Evolutionary conservation across 768 basidiomycete species (phyloP), one percentile per base, ranked within the genome.

Genomic region (Daedaleopsis sinensis): DNA sequence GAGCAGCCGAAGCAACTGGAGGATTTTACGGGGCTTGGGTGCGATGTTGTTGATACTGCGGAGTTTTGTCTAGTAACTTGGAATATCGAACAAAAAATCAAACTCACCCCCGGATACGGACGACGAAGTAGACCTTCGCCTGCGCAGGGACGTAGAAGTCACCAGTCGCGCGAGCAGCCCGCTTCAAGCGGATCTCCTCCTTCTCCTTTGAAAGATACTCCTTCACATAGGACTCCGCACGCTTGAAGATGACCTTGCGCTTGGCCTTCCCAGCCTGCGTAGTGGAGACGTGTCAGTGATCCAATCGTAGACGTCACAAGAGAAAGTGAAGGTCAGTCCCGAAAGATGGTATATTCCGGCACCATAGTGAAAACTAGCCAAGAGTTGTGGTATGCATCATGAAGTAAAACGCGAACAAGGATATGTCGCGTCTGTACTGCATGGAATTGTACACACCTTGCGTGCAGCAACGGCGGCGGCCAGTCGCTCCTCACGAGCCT

Each of bases 121-220:
- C 80, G 68, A 99, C 96, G 68, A 99, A 98, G 85, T 91, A 96
- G 49, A 99, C 89, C 81, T 98, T 99, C 66, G 96, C 83, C 77
- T 99, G 90, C 65, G 94, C 95, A 57, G 94, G 89, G 63, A 99
- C 97, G 76, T 98, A 98, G 82, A 95, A 98, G 79, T 98, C 94
- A 62, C 95, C 95, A 57, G 93, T 82, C 69, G 88, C 79, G 74
- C 95, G 89, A 64, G 96, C 96, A 73, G 86, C 91, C 60, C 97
- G 88, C 84, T 93, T 95, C 77, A 98, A 80, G 65, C 95, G 89
- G 74, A 98, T 86, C 81, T 98, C 94, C 81, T 98, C 97, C 81
- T 86, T 88, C 87, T 99, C 97, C 80, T 89, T 89, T 64, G 82
- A 65, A 57, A 91, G 79, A 78, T 98, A 98, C 81, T 98, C 96